Evolutionary conservation across 495 filamentous ascomycete genomes (phyloP), one percentile per base, ranked within the genome.

Genomic region (Penicillium fimorum): DNA sequence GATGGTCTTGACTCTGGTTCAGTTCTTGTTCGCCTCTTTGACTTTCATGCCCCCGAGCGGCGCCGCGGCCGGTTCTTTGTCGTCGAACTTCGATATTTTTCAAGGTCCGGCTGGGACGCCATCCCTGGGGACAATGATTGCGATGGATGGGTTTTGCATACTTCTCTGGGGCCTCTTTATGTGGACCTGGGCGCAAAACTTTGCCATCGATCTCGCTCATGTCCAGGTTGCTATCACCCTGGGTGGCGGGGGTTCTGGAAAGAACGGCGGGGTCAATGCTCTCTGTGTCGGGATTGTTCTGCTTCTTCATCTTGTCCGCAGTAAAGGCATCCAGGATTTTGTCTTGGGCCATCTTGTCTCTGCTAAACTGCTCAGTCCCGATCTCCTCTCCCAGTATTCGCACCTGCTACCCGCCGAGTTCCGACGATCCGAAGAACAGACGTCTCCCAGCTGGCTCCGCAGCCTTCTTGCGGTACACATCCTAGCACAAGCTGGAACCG

Each of bases 171-270:
- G 74, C 40, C 79, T 97, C 41, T 89, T 96, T 58, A 82, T 96
- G 59, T 96, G 90, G 90, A 85, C 84, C 2, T 89, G 90, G 55
- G 83, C 91, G 58, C 92, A 96, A 67, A 88, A 89, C 64, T 87
- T 96, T 63, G 87, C 91, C 33, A 79, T 97, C 67, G 94, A 97
- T 65, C 79, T 97, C n/a, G 91, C 94, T 38, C 92, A 97, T 70
- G 91, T 92, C 40, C 91, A 97, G 63, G 96, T 98, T 58, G 93
- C 94, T 44, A 84, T 96, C 43, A 94, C 92, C 1, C 77, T 98
- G 18, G 94, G 94, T 52, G 94, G 94, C 42, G 91, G 91, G 47
- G 88, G 84, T 30, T 78, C 88, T 8, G 87, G 83, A 48, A 90
- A 88, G 58, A 89, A 85, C 56, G 84, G 87, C 46, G 87, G 91